A percentile compares a stretch with the other conserved stretches of the same genome.
Evolutionary conservation across 768 basidiomycete genomes (phyloP).

Genomic region (Crassisporium funariophilum): DNA sequence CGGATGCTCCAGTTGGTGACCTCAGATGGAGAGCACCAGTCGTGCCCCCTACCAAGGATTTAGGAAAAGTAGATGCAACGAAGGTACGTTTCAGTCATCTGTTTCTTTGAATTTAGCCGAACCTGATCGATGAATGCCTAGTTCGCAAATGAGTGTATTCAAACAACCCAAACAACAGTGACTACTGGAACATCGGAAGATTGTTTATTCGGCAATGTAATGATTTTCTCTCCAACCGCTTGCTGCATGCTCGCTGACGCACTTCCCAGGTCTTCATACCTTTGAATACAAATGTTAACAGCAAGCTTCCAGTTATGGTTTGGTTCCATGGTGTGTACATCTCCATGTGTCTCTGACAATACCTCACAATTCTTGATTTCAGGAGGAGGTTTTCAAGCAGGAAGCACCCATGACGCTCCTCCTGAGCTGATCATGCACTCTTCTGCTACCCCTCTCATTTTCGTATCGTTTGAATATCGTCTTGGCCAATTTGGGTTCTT

Average conservation of each 20-base stretch:
- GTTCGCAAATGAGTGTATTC: slow-evolving; percentile 39
- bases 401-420: slow-evolving; percentile 33
- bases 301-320: slow-evolving; percentile 39
- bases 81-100: slow-evolving; percentile 21
- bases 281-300: slow-evolving; percentile 17
- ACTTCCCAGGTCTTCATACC: slow-evolving; percentile 36
- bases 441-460: slow-evolving; percentile 35
- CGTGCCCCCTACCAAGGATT: slow-evolving; percentile 35
- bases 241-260: neutral
- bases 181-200: slow-evolving; percentile 39
- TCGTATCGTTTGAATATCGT: slow-evolving; percentile 45
- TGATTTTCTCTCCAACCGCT: neutral
- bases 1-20: slow-evolving; percentile 43
- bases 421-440: slow-evolving; percentile 34
- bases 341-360: neutral
- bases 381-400: slow-evolving; percentile 46
- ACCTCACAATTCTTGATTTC: neutral
- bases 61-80: slow-evolving; percentile 39
- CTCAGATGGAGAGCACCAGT: slow-evolving; percentile 44
- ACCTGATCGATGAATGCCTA: slow-evolving; percentile 14
- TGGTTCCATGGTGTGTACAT: slow-evolving; percentile 41
- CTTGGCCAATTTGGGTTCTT: slow-evolving; percentile 45
- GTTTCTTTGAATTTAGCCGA: neutral
- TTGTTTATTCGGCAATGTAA: slow-evolving; percentile 46
- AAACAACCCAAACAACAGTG: slow-evolving; percentile 30